These are phyloP conservation scores for Haematococcus sp. DNA, from an alignment of 139 green algal genomes.

Conservation along the genomic window DNA sequence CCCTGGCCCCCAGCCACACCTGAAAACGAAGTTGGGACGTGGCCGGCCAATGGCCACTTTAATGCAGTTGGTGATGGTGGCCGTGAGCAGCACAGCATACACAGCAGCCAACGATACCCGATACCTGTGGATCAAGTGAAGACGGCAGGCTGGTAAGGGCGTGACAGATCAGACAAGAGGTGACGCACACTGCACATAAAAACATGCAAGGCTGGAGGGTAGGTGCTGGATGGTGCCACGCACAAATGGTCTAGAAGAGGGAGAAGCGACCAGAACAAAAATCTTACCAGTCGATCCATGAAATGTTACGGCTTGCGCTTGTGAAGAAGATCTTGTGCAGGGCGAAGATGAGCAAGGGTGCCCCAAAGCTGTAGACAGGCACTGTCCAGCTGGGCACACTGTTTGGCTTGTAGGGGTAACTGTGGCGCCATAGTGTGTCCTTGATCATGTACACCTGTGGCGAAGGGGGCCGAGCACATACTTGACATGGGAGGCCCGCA, in stretches of 20 bases:
- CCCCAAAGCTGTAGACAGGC: conserved; percentile 24
- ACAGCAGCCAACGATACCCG: not conserved
- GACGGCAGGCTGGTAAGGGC: conserved; percentile 4
- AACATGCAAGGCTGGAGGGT: too few species aligned
- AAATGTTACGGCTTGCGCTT: not conserved
- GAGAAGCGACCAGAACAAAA: too few species aligned
- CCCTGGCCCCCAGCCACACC: conserved; percentile 5
- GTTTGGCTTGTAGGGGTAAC: conserved; percentile 35
- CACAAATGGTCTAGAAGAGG: too few species aligned
- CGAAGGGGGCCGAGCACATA: not conserved
- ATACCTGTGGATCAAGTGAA: not conserved
- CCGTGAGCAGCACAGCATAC: conserved; percentile 29
- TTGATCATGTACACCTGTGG: conserved; percentile 7
- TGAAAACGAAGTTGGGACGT: conserved; percentile 54
- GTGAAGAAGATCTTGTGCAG: conserved; percentile 2
- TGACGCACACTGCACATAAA: too few species aligned
- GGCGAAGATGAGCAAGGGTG: conserved; percentile 20
- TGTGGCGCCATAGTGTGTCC: conserved; percentile 30
- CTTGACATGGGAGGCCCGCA: too few species aligned
- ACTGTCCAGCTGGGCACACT: conserved; percentile 47
- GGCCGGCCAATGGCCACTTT: conserved; percentile 51
- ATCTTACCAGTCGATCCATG: conserved; percentile 1
- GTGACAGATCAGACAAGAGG: too few species aligned
- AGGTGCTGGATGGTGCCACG: too few species aligned
- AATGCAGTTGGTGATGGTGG: conserved; percentile 45